phyloP scores from a whole-genome alignment of 2,329 filamentous ascomycete genomes.

The Cordyceps farinosa region DNA sequence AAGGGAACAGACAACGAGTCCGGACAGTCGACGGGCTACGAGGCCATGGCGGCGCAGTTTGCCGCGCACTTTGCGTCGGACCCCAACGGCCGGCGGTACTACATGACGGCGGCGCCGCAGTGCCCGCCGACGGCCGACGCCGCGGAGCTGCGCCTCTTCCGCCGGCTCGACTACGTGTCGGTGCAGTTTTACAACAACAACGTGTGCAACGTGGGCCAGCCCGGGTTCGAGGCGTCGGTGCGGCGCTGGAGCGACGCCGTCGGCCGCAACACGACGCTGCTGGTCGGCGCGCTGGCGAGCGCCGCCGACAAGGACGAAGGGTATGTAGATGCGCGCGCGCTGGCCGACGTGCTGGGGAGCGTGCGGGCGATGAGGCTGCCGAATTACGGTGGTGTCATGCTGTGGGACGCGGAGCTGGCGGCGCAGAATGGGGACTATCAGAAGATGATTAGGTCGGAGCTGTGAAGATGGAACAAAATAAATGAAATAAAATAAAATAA shows the following conservation, averaged over 20 bases:
- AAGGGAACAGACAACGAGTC: constrained; percentile 46
- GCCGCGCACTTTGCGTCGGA: constrained; percentile 50
- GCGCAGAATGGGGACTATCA: constrained; percentile 47
- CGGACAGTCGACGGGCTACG: constrained; percentile 55
- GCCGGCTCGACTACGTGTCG: constrained; percentile 53
- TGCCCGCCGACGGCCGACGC: constrained; percentile 58
- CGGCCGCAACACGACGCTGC: constrained; percentile 51
- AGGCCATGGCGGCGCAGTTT: constrained; percentile 56
- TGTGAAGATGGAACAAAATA: not conserved
- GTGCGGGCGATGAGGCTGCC: constrained; percentile 49
- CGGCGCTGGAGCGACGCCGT: constrained; percentile 62
- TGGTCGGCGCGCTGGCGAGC: constrained; percentile 56
- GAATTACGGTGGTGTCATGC: constrained; percentile 63
- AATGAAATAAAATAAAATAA: not conserved
- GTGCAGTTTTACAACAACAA: constrained; percentile 68
- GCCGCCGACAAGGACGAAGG: constrained; percentile 49
- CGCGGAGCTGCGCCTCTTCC: constrained; percentile 33
- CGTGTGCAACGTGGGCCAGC: constrained; percentile 51
- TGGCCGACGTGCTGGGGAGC: constrained; percentile 46
- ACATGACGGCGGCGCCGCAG: constrained; percentile 61
- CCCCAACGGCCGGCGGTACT: constrained; percentile 43
- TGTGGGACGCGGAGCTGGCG: constrained; percentile 61
- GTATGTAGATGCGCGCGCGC: constrained; percentile 42
- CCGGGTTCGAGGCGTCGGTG: constrained; percentile 59
- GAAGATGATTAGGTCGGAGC: constrained; percentile 16